These are phyloP conservation scores for Jaapia argillacea DNA, from an alignment of 768 basidiomycete species.

Conservation along the genomic window DNA sequence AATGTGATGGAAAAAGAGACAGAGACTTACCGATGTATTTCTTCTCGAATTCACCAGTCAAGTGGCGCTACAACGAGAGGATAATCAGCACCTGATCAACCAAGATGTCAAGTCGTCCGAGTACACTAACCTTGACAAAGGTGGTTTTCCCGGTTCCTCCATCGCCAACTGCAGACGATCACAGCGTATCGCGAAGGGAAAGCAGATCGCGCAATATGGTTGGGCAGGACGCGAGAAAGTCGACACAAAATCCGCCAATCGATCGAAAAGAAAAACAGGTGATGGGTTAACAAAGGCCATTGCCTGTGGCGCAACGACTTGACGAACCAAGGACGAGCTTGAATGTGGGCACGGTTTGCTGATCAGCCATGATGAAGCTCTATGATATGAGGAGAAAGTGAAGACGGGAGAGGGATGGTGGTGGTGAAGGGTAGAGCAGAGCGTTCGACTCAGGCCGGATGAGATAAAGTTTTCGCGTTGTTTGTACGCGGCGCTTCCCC, in stretches of 20 bases:
- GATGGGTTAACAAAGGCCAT: background rate
- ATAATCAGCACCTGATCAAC: slow-evolving; percentile 53
- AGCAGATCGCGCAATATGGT: slow-evolving; percentile 10
- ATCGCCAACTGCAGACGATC: slow-evolving; percentile 63
- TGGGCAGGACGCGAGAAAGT: too few relatives aligned
- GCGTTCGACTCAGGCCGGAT: slow-evolving; percentile 11
- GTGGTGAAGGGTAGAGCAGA: slow-evolving; percentile 21
- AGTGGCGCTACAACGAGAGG: slow-evolving; percentile 61
- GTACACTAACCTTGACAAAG: slow-evolving; percentile 79
- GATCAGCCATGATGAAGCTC: slow-evolving; percentile 31
- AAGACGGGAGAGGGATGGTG: slow-evolving; percentile 19
- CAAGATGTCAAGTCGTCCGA: slow-evolving; percentile 7
- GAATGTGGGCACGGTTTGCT: slow-evolving; percentile 68
- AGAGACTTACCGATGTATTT: slow-evolving; percentile 85
- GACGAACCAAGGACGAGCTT: slow-evolving; percentile 95
- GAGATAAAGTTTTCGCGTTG: slow-evolving; percentile 7
- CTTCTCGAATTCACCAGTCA: slow-evolving; percentile 99
- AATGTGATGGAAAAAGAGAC: too few relatives aligned
- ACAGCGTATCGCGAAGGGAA: slow-evolving; percentile 13
- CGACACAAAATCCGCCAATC: slow-evolving; percentile 28
- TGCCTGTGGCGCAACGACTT: background rate
- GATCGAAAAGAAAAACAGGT: slow-evolving; percentile 33
- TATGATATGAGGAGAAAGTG: slow-evolving; percentile 12
- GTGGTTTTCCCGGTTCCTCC: slow-evolving; percentile 98
- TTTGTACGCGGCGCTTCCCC: background rate